Evolutionary conservation across 805 yeast genomes (phyloP).

Genomic region (Ogataea pini): DNA sequence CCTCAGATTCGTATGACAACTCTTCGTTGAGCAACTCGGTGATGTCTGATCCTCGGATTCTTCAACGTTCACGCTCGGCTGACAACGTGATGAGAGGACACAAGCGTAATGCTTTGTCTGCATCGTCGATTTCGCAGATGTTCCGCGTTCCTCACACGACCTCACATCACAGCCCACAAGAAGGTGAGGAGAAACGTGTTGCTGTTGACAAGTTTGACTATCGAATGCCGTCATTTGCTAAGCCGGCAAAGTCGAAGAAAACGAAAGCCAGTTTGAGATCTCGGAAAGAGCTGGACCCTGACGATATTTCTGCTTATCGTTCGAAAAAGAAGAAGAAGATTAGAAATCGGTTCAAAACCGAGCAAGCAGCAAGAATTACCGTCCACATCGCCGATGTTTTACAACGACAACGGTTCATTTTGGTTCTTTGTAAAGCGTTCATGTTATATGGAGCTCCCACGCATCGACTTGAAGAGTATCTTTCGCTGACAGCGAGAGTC

Average conservation of each 20-base stretch:
- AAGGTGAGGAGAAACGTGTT: constrained; percentile 6
- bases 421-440: constrained; percentile 82
- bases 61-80: constrained; percentile 25
- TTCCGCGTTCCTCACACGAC: too few species aligned
- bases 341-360: constrained; percentile 37
- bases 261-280: constrained; percentile 3
- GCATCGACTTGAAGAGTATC: constrained; percentile 89
- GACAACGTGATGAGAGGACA: constrained; percentile 16
- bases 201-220: constrained; percentile 15
- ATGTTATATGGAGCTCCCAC: constrained; percentile 97
- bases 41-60: neutral
- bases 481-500: constrained; percentile 89
- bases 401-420: constrained; percentile 83
- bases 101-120: constrained; percentile 12
- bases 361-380: constrained; percentile 71
- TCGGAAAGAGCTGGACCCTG: constrained; percentile 11
- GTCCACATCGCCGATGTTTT: constrained; percentile 89
- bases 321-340: constrained; percentile 27
- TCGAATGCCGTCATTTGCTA: constrained; percentile 24
- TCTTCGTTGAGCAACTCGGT: constrained; percentile 6
- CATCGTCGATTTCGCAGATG: constrained; percentile 17
- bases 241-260: constrained; percentile 10
- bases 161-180: constrained; percentile 1
- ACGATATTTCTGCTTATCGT: constrained; percentile 7
- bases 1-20: constrained; percentile 7